Evolutionary conservation across 192 early-diverging fungal species (phyloP).

Genomic region (Rhizophagus sp.): DNA sequence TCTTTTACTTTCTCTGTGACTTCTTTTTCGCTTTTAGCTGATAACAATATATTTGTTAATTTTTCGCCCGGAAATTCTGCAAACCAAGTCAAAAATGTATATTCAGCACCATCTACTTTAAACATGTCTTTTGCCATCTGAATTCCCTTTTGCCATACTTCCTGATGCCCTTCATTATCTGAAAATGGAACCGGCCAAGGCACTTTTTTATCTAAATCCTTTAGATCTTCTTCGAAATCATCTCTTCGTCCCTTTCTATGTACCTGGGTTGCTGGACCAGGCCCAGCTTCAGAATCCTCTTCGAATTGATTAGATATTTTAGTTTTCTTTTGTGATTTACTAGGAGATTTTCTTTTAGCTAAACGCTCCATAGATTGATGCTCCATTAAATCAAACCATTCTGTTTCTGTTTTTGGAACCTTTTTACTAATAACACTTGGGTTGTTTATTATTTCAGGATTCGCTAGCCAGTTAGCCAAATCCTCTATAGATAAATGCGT

Average conservation of each 20-base stretch:
- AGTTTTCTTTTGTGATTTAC: too few species aligned
- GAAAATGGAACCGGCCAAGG: slow-evolving; percentile 7
- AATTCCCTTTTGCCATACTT: not conserved
- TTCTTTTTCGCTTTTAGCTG: too few species aligned
- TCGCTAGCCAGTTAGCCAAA: not conserved
- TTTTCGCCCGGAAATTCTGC: not conserved
- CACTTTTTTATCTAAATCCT: slow-evolving; percentile 25
- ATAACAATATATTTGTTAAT: too few species aligned
- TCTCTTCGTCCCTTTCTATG: not conserved
- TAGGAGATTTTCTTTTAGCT: too few species aligned
- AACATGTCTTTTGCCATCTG: slow-evolving; percentile 20
- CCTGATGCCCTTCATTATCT: slow-evolving; percentile 7
- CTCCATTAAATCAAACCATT: not conserved
- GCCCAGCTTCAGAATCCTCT: not conserved
- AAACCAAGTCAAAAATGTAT: slow-evolving; percentile 24
- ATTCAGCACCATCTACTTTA: slow-evolving; percentile 22
- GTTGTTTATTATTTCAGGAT: not conserved
- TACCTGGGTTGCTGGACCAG: not conserved
- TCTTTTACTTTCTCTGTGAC: too few species aligned
- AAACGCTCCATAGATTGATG: too few species aligned
- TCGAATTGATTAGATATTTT: too few species aligned
- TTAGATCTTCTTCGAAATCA: too few species aligned
- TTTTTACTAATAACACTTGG: not conserved
- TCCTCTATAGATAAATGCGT: not conserved
- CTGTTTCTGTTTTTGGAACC: not conserved